phyloP scores from a whole-genome alignment of 176 grass and related monocot species.

The Bolboschoenus planiculmis region DNA sequence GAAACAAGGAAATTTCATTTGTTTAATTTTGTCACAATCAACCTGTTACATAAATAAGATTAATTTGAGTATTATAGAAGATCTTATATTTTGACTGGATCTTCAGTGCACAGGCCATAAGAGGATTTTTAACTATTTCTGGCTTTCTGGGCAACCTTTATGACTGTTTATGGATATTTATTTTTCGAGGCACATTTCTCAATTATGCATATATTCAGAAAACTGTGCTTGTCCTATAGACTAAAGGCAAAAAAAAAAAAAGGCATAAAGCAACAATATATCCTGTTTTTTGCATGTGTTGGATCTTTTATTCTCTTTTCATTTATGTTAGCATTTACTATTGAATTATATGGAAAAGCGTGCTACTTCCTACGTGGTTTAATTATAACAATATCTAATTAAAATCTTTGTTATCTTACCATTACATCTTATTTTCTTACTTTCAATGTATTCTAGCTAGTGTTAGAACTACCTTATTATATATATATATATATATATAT shows the following conservation, averaged over 20 bases:
- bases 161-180: slow-evolving; percentile 1
- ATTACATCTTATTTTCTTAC: not conserved
- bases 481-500: not conserved
- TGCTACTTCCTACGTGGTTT: not conserved
- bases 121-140: slow-evolving; percentile 11
- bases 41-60: not conserved
- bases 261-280: not conserved
- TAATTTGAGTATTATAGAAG: not conserved
- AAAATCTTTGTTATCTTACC: not conserved
- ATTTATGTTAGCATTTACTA: not conserved
- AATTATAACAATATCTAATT: not conserved
- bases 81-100: not conserved
- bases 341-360: not conserved
- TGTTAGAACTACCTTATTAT: not conserved
- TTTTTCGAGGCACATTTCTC: slow-evolving; percentile 3
- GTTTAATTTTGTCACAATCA: not conserved
- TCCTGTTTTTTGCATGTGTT: not conserved
- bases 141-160: not conserved
- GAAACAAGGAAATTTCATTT: not conserved
- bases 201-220: slow-evolving; percentile 7
- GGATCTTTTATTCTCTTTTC: not conserved
- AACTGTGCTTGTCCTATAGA: slow-evolving; percentile 10
- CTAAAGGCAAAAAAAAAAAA: not conserved
- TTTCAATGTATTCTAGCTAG: not conserved
- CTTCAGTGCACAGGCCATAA: not conserved